Evolutionary conservation across 306 rosid genomes (phyloP).

Genomic region (Gleditsia sinensis): DNA sequence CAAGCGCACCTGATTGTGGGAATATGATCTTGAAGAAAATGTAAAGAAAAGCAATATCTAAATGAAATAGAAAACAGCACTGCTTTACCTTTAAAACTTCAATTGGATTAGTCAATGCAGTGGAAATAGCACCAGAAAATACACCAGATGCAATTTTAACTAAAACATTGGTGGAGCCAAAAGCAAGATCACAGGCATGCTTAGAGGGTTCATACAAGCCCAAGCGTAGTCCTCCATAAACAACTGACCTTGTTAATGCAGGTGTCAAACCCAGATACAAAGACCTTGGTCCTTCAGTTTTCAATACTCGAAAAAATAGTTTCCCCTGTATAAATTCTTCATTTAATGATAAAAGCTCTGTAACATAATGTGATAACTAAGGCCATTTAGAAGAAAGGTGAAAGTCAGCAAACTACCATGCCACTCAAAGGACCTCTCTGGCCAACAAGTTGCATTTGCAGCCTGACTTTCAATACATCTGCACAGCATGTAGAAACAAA

Average conservation of each 20-base stretch:
- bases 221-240: slow-evolving; percentile 95
- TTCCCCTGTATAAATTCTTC: slow-evolving; percentile 64
- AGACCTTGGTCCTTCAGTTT: slow-evolving; percentile 85
- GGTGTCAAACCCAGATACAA: slow-evolving; percentile 88
- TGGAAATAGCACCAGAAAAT: slow-evolving; percentile 80
- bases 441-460: slow-evolving; percentile 98
- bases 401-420: slow-evolving; percentile 66
- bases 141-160: slow-evolving; percentile 83
- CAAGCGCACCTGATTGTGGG: slow-evolving; percentile 73
- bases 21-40: slow-evolving; percentile 37
- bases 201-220: slow-evolving; percentile 97
- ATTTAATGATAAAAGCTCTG: slow-evolving; percentile 27
- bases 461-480: slow-evolving; percentile 96
- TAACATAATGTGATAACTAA: slow-evolving; percentile 30
- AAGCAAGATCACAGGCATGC: slow-evolving; percentile 75
- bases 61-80: slow-evolving; percentile 23
- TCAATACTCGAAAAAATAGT: slow-evolving; percentile 55
- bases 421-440: slow-evolving; percentile 90
- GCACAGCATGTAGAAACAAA: slow-evolving; percentile 48
- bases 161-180: slow-evolving; percentile 81
- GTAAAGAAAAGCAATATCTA: neutral
- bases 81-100: slow-evolving; percentile 86
- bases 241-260: slow-evolving; percentile 83
- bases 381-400: slow-evolving; percentile 32
- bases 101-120: slow-evolving; percentile 87